Percentiles rank a stretch among this genome's conserved stretches.
Conservation (phyloP, 2,329 filamentous ascomycete genomes). For the Penicillium sclerotigenum region DNA sequence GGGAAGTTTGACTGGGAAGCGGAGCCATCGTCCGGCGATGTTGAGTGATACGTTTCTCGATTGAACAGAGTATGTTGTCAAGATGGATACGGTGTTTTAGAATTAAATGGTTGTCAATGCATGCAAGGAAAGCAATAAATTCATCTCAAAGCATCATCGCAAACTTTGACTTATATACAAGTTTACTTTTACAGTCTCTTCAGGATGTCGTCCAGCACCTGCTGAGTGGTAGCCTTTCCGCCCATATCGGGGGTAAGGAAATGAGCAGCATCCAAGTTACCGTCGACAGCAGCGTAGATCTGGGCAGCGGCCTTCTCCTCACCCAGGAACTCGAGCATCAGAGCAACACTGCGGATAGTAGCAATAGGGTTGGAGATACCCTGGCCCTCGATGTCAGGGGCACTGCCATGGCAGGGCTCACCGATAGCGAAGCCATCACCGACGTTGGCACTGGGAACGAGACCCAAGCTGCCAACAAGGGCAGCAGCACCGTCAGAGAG, state of each 20-base stretch:
- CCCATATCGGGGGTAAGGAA: slow-evolving; percentile 86
- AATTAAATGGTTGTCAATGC: neutral
- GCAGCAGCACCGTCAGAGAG: slow-evolving; percentile 93
- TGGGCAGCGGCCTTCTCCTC: slow-evolving; percentile 80
- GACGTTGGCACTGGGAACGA: slow-evolving; percentile 93
- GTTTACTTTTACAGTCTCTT: slow-evolving; percentile 63
- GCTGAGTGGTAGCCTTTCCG: slow-evolving; percentile 76
- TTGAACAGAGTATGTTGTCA: neutral
- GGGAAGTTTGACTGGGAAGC: slow-evolving; percentile 28
- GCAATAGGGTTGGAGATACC: slow-evolving; percentile 95
- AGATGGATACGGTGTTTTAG: neutral
- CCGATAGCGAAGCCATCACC: slow-evolving; percentile 93
- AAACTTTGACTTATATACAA: slow-evolving; percentile 15
- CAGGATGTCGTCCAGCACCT: slow-evolving; percentile 85
- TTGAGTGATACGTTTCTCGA: slow-evolving; percentile 15
- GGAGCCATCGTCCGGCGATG: slow-evolving; percentile 17
- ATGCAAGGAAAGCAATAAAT: neutral
- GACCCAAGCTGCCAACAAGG: slow-evolving; percentile 83
- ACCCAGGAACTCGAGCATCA: slow-evolving; percentile 95
- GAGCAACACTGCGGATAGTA: slow-evolving; percentile 80
- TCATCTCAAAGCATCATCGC: slow-evolving; percentile 5
- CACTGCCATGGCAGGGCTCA: slow-evolving; percentile 95
- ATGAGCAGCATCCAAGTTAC: slow-evolving; percentile 77
- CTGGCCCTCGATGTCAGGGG: slow-evolving; percentile 90
- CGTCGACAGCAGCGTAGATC: slow-evolving; percentile 92